These are phyloP conservation scores for Amanita jacksonii DNA, from an alignment of 768 basidiomycete species.

Conservation along the genomic window DNA sequence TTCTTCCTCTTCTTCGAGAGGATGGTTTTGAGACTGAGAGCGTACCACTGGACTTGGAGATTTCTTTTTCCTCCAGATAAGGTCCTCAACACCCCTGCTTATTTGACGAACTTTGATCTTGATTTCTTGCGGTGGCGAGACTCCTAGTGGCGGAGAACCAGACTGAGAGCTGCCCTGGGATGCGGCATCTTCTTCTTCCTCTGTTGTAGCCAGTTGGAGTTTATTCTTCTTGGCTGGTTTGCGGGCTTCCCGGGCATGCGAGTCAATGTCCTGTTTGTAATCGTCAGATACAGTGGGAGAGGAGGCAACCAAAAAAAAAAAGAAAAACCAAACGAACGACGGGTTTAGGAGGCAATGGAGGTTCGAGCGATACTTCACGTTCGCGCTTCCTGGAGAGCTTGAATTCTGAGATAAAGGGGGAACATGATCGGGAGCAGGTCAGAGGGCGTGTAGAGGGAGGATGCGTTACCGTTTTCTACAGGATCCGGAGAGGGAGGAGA, in stretches of 20 bases:
- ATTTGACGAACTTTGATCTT: slow-evolving; percentile 67
- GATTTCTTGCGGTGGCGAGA: slow-evolving; percentile 70
- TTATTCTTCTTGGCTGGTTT: slow-evolving; percentile 75
- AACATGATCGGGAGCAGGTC: slow-evolving; percentile 9
- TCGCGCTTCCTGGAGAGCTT: slow-evolving; percentile 63
- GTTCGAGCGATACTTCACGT: slow-evolving; percentile 70
- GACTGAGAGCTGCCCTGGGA: slow-evolving; percentile 33
- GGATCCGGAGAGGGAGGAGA: slow-evolving; percentile 39
- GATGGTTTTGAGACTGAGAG: slow-evolving; percentile 6
- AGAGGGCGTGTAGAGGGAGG: slow-evolving; percentile 2
- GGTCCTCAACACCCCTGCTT: slow-evolving; percentile 70
- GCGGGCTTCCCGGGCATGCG: slow-evolving; percentile 31
- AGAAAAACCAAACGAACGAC: slow-evolving; percentile 23
- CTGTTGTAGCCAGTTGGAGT: slow-evolving; percentile 47
- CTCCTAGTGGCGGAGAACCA: slow-evolving; percentile 35
- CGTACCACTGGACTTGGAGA: slow-evolving; percentile 21
- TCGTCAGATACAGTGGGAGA: slow-evolving; percentile 7
- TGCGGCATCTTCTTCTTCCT: slow-evolving; percentile 48
- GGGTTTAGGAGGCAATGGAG: slow-evolving; percentile 40
- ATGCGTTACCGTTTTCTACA: slow-evolving; percentile 32
- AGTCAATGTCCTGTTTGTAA: slow-evolving; percentile 31
- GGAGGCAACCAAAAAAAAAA: slow-evolving; percentile 8
- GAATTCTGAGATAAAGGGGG: slow-evolving; percentile 24
- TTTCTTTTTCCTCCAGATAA: slow-evolving; percentile 55
- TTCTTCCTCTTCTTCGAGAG: slow-evolving; percentile 3